Conservation (phyloP, 495 filamentous ascomycete species). For the Trichoderma virens region DNA sequence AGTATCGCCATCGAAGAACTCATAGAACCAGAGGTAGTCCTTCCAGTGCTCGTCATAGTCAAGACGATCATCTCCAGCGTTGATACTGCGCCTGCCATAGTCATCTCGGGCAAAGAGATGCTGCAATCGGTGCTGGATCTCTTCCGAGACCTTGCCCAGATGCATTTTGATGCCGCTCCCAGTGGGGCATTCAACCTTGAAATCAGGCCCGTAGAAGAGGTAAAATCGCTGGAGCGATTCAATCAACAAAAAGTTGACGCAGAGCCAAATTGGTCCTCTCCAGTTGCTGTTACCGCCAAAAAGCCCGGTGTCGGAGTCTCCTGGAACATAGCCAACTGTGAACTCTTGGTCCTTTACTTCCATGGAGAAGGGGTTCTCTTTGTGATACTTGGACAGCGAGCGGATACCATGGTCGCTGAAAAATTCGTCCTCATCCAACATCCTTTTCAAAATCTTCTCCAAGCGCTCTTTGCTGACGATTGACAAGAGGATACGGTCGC, state of each 20-base stretch:
- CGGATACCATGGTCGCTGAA: slow-evolving; percentile 84
- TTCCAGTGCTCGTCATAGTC: slow-evolving; percentile 90
- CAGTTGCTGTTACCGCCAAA: slow-evolving; percentile 98
- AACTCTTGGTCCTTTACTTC: slow-evolving; percentile 89
- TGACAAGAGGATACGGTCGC: slow-evolving; percentile 72
- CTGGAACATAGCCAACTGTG: slow-evolving; percentile 81
- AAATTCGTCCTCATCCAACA: slow-evolving; percentile 94
- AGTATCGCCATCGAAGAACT: slow-evolving; percentile 92
- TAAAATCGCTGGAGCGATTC: slow-evolving; percentile 88
- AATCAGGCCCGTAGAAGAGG: slow-evolving; percentile 84
- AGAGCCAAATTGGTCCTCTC: slow-evolving; percentile 90
- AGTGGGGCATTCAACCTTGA: slow-evolving; percentile 88
- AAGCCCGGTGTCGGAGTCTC: slow-evolving; percentile 86
- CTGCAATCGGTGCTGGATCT: slow-evolving; percentile 89
- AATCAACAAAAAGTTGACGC: slow-evolving; percentile 90
- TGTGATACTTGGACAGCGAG: slow-evolving; percentile 88
- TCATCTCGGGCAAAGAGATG: slow-evolving; percentile 80
- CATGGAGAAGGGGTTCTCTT: slow-evolving; percentile 87
- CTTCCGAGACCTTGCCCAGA: slow-evolving; percentile 90
- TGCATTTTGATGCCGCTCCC: slow-evolving; percentile 96
- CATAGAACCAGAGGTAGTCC: slow-evolving; percentile 90
- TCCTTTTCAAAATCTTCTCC: slow-evolving; percentile 74
- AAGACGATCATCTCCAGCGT: slow-evolving; percentile 69
- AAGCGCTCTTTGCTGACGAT: slow-evolving; percentile 86
- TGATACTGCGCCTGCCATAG: slow-evolving; percentile 78